Percentiles rank a stretch among this genome's conserved stretches.
These are phyloP conservation scores for Puccinia triticina DNA, from an alignment of 1,284 basidiomycete genomes.

Conservation along the genomic window DNA sequence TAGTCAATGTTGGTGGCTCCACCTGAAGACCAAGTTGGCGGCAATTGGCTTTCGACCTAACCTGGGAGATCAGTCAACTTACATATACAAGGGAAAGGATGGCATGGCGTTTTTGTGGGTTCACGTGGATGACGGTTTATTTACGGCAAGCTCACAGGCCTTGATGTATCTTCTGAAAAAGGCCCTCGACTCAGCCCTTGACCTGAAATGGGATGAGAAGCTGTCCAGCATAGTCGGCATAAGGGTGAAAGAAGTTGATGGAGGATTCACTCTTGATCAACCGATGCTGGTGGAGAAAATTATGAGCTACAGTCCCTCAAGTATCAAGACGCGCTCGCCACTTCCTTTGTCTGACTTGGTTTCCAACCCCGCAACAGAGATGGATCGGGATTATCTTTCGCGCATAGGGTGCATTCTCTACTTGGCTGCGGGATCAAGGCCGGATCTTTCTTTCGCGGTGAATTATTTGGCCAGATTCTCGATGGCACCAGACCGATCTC, in stretches of 20 bases:
- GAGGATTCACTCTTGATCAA: background rate
- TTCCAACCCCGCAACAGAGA: no score
- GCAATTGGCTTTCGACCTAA: background rate
- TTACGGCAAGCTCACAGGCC: background rate
- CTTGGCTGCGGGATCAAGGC: no score
- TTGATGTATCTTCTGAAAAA: background rate
- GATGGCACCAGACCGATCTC: no score
- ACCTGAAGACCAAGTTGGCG: background rate
- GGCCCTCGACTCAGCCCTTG: background rate
- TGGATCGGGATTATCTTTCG: no score
- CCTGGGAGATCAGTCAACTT: background rate
- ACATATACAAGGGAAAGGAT: background rate
- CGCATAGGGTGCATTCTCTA: no score
- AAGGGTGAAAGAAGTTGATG: background rate
- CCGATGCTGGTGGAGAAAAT: conserved; percentile 5
- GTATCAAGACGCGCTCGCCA: background rate
- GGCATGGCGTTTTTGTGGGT: conserved; percentile 29
- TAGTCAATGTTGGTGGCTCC: conserved; percentile 26
- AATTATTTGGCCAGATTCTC: no score
- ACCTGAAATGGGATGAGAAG: background rate
- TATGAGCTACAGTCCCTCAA: background rate
- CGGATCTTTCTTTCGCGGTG: no score
- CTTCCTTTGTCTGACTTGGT: no score
- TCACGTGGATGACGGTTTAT: conserved; percentile 29
- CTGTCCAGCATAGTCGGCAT: conserved; percentile 11